Evolutionary conservation across 345 rosid genomes (phyloP), one percentile per base, ranked within the genome.

Genomic region (Erucastrum elatum): DNA sequence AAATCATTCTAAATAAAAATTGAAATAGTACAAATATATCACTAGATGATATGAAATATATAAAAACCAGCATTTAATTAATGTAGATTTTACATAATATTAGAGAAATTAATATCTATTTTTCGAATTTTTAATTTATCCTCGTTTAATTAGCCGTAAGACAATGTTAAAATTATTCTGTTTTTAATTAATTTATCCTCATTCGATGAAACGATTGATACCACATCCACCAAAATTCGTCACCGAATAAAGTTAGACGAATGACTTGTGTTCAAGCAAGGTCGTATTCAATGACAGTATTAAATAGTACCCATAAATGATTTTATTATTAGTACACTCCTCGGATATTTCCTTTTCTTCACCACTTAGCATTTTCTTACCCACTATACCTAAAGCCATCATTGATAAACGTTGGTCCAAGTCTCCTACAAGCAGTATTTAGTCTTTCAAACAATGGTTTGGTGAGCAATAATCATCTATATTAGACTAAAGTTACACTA

Each of bases 351-450:
- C 1, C 6, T 65, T 55, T 34, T 65, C 77, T 71, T 71, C 12
- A 29, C 67, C 72, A 55, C 59, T 31, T 71, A 3, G 46, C 21
- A 35, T 16, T 66, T 66, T 72, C 69, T 25, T 72, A 78, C 82
- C 77, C 16, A 72, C 82, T 33, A n/a, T 30, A 66, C 26, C 25
- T 34, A 78, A 56, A 53, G 59, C 59, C 59, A 41, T 16, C 39
- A 71, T 58, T 35, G 55, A 65, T 64, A 25, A 65, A 30, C 58
- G 62, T 66, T 72, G 29, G 8, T 65, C 8, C 26, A 56, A 56
- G 35, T 53, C 46, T 77, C 46, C 26, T 26, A 76, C 64, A 69
- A 63, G 59, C 70, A n/a, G 30, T 6, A 17, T 39, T 49, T 61
- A 53, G 71, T 37, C 66, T 15, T 12, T 15, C 33, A 41, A 39